Evolutionary conservation across 2,329 filamentous ascomycete species (phyloP), one percentile per base, ranked within the genome.

Genomic region (Ceratocystis eucalypticola): DNA sequence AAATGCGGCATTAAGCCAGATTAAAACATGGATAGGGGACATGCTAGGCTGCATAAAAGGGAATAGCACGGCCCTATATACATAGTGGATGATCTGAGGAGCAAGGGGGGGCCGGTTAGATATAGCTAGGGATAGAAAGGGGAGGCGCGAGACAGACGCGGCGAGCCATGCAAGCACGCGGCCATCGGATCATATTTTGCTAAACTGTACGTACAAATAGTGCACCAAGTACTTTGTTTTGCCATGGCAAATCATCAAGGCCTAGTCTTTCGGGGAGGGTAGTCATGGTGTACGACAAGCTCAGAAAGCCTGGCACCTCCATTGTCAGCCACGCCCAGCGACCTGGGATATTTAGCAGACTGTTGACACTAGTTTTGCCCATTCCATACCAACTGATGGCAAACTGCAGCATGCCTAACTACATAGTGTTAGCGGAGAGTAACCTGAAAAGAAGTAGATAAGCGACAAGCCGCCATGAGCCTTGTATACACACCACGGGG

Each of bases 31-130:
- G 70, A 96, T 89, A 7, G 93, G 93, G 3, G 91, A 91, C 88
- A 99, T 96, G 78, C 87, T 91, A 0, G 93, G 93, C 69, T 93
- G 90, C 70, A 93, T 80, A 67, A 95, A 78, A 1, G 94, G 93
- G 66, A 86, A 88, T 69, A 96, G 76, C 66, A 97, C 75, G 8
- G 94, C 92, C 69, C 94, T 90, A 80, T 99, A 95, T 73, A 85
- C 70, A 80, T 99, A 99, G 78, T 99, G 94, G 66, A 93, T 84
- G 44, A 88, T 80, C 80, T 89, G 67, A 3, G 20, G 50, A 25
- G 10, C 37, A 41, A 41, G 37, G 37, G 37, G 28, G 20, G 37
- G 37, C 7, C n/a, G 30, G 62, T 41, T 33, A 62, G 53, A 46
- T 28, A 53, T 10, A 28, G 48, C 12, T 7, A 37, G 17, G 6